These are phyloP conservation scores for Buddleja alternifolia DNA, from an alignment of 257 asterid genomes.

Conservation along the genomic window DNA sequence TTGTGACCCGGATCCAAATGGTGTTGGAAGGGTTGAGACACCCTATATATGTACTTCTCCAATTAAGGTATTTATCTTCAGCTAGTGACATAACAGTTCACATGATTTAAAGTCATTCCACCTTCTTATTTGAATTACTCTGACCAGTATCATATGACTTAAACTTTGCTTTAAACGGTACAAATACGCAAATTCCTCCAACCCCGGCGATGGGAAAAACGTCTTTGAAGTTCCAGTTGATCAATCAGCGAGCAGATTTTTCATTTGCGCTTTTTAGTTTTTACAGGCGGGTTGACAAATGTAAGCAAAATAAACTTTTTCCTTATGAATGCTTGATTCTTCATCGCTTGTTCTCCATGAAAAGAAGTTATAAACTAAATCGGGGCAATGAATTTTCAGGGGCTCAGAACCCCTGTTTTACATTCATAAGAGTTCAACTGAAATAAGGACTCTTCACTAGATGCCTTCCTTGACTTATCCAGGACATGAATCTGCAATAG, in stretches of 20 bases:
- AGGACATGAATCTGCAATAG: too few relatives aligned
- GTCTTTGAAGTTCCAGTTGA: slow-evolving; percentile 46
- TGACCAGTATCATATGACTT: too few relatives aligned
- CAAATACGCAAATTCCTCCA: slow-evolving; percentile 55
- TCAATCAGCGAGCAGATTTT: slow-evolving; percentile 71
- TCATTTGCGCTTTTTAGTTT: slow-evolving; percentile 71
- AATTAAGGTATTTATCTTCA: slow-evolving; percentile 40
- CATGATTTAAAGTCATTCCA: too few relatives aligned
- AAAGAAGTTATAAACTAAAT: not conserved
- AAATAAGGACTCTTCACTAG: not conserved
- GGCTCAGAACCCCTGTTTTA: not conserved
- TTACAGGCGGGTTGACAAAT: slow-evolving; percentile 67
- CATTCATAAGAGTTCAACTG: not conserved
- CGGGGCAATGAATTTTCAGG: not conserved
- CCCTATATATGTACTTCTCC: slow-evolving; percentile 61
- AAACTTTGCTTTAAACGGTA: slow-evolving; percentile 44
- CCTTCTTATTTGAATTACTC: not conserved
- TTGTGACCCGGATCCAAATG: slow-evolving; percentile 35
- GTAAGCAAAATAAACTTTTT: slow-evolving; percentile 30
- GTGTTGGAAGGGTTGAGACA: slow-evolving; percentile 18
- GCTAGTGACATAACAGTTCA: not conserved
- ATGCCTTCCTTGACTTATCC: too few relatives aligned
- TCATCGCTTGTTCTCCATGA: slow-evolving; percentile 1
- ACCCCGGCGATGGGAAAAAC: slow-evolving; percentile 38
- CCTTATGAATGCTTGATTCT: slow-evolving; percentile 1